phyloP scores from a whole-genome alignment of 1,284 basidiomycete genomes.

The Cutaneotrichosporon cutaneum region DNA sequence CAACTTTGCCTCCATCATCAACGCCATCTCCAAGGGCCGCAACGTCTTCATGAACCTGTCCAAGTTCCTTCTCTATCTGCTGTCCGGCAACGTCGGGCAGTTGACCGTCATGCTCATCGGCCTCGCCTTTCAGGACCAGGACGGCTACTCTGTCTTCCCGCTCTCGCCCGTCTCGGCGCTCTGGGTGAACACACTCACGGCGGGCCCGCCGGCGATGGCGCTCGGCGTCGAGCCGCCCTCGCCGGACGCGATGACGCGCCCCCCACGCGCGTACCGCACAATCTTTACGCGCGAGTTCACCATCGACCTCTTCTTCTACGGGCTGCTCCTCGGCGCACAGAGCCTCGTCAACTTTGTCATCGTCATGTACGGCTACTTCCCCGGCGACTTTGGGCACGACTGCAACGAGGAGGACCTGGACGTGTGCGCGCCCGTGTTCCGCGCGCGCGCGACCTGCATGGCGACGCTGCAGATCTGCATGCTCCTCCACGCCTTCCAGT shows the following conservation, averaged over 20 bases:
- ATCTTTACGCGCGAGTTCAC: slow-evolving; percentile 60
- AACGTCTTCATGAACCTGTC: slow-evolving; percentile 56
- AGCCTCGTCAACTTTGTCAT: slow-evolving; percentile 60
- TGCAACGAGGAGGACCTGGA: slow-evolving; percentile 56
- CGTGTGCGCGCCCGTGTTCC: slow-evolving; percentile 55
- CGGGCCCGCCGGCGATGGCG: slow-evolving; percentile 62
- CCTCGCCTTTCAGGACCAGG: slow-evolving; percentile 64
- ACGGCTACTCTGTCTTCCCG: slow-evolving; percentile 64
- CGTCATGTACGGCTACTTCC: slow-evolving; percentile 58
- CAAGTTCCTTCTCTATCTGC: slow-evolving; percentile 57
- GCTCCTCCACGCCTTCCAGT: slow-evolving; percentile 50
- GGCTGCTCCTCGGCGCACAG: slow-evolving; percentile 62
- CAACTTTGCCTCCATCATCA: slow-evolving; percentile 69
- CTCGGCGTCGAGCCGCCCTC: slow-evolving; percentile 63
- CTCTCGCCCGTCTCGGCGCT: slow-evolving; percentile 66
- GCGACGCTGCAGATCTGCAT: slow-evolving; percentile 59
- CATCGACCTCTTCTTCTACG: slow-evolving; percentile 64
- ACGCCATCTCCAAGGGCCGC: slow-evolving; percentile 66
- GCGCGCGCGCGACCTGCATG: slow-evolving; percentile 60
- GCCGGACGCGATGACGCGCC: slow-evolving; percentile 61
- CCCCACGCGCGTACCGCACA: slow-evolving; percentile 58
- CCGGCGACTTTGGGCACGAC: slow-evolving; percentile 29
- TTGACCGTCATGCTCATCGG: slow-evolving; percentile 64
- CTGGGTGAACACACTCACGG: slow-evolving; percentile 60
- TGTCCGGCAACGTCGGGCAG: slow-evolving; percentile 64